A percentile compares a stretch with the other conserved stretches of the same genome.
phyloP scores from a whole-genome alignment of 176 grass and related monocot genomes.

The Oryza coarctata region DNA sequence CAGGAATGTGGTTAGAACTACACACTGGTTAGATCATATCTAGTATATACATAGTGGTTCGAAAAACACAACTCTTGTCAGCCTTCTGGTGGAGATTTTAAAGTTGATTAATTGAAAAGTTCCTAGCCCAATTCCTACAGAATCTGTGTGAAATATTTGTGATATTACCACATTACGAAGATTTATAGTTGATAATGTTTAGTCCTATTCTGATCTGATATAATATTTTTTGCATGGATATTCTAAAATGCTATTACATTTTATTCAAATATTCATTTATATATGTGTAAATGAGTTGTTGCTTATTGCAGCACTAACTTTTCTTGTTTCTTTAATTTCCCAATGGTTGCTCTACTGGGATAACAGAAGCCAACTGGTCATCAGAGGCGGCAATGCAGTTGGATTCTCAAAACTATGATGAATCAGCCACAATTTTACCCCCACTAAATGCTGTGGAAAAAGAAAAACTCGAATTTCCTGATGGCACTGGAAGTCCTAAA shows the following conservation, averaged over 20 bases:
- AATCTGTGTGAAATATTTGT: background rate
- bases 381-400: constrained; percentile 13
- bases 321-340: background rate
- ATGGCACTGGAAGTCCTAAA: background rate
- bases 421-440: background rate
- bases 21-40: background rate
- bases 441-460: constrained; percentile 22
- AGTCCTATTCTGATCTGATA: constrained; percentile 7
- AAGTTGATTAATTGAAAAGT: background rate
- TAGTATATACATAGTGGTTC: background rate
- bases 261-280: background rate
- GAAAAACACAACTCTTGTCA: background rate
- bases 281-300: background rate
- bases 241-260: background rate
- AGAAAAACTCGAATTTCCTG: constrained; percentile 2
- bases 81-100: background rate
- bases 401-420: constrained; percentile 16
- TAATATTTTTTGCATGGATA: background rate
- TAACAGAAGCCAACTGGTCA: constrained; percentile 30
- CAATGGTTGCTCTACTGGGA: constrained; percentile 1
- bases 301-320: background rate
- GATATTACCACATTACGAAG: background rate
- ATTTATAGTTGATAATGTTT: background rate
- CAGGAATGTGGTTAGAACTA: background rate
- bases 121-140: background rate